phyloP scores from a whole-genome alignment of 768 basidiomycete genomes.

The Trametes cinnabarina region DNA sequence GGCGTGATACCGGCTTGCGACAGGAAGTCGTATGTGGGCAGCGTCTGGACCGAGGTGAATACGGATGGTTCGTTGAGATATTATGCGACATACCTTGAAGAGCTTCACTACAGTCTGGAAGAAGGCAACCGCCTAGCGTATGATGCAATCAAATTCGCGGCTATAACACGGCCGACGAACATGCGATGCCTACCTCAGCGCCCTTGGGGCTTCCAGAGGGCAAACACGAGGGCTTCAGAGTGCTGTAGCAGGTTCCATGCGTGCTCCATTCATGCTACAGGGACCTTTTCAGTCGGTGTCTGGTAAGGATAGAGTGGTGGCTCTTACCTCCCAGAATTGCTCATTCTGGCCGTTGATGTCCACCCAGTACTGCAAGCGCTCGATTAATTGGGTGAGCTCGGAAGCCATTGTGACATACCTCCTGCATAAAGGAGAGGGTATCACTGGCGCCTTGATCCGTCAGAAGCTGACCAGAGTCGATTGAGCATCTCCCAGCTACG shows the following conservation, averaged over 20 bases:
- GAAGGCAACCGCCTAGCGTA: constrained; percentile 67
- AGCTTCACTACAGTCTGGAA: constrained; percentile 58
- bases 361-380: constrained; percentile 54
- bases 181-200: constrained; percentile 47
- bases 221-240: constrained; percentile 56
- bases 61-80: background rate
- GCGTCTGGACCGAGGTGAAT: constrained; percentile 37
- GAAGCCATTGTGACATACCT: constrained; percentile 11
- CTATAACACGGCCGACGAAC: background rate
- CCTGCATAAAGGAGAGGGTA: constrained; percentile 58
- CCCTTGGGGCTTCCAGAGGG: constrained; percentile 57
- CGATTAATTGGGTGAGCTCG: constrained; percentile 13
- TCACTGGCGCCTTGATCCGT: constrained; percentile 53
- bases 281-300: background rate
- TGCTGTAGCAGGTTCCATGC: constrained; percentile 66
- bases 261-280: constrained; percentile 65
- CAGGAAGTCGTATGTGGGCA: constrained; percentile 77
- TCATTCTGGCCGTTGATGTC: constrained; percentile 58
- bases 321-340: constrained; percentile 64
- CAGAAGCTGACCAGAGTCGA: constrained; percentile 44
- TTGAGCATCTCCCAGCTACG: background rate
- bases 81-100: constrained; percentile 43
- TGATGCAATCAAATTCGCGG: background rate
- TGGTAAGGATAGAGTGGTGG: background rate
- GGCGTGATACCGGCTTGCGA: constrained; percentile 72